These are phyloP conservation scores for Cladorrhinum sp. DNA, from an alignment of 2,329 filamentous ascomycete species.

Conservation along the genomic window DNA sequence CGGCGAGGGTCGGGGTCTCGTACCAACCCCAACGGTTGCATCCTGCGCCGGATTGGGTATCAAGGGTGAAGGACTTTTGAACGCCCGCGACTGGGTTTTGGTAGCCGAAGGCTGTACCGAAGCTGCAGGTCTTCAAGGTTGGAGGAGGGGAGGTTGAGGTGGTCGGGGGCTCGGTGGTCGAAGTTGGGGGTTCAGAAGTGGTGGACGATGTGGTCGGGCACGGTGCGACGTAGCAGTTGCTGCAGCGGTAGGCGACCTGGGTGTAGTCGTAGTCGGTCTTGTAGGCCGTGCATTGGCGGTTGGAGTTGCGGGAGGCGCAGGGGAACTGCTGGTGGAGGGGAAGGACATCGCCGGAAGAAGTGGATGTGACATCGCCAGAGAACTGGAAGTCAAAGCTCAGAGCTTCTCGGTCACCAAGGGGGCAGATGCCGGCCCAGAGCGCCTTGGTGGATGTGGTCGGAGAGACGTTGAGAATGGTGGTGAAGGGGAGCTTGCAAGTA, in stretches of 20 bases:
- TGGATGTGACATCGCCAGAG: slow-evolving; percentile 1
- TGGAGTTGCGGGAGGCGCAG: slow-evolving; percentile 4
- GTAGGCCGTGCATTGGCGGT: slow-evolving; percentile 7
- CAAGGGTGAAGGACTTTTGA: slow-evolving; percentile 12
- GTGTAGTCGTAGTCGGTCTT: slow-evolving; percentile 5
- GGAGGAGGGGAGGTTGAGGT: background rate
- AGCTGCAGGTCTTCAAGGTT: slow-evolving; percentile 3
- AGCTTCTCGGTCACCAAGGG: slow-evolving; percentile 13
- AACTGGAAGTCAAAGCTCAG: slow-evolving; percentile 13
- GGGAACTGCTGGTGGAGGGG: slow-evolving; percentile 9
- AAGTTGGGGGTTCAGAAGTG: background rate
- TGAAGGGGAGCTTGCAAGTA: slow-evolving; percentile 18
- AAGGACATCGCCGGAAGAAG: background rate
- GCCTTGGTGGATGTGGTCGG: slow-evolving; percentile 3
- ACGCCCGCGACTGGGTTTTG: slow-evolving; percentile 11
- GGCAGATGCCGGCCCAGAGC: slow-evolving; percentile 16
- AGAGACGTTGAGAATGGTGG: slow-evolving; percentile 8
- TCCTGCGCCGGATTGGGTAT: slow-evolving; percentile 18
- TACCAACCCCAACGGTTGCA: slow-evolving; percentile 27
- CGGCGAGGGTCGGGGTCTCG: slow-evolving; percentile 14
- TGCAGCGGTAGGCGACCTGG: slow-evolving; percentile 18
- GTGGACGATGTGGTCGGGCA: background rate
- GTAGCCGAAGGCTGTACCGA: slow-evolving; percentile 24
- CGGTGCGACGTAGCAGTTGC: slow-evolving; percentile 10
- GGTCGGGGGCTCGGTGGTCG: background rate